phyloP scores from a whole-genome alignment of 2,329 filamentous ascomycete species.

The Aspergillus sp. region DNA sequence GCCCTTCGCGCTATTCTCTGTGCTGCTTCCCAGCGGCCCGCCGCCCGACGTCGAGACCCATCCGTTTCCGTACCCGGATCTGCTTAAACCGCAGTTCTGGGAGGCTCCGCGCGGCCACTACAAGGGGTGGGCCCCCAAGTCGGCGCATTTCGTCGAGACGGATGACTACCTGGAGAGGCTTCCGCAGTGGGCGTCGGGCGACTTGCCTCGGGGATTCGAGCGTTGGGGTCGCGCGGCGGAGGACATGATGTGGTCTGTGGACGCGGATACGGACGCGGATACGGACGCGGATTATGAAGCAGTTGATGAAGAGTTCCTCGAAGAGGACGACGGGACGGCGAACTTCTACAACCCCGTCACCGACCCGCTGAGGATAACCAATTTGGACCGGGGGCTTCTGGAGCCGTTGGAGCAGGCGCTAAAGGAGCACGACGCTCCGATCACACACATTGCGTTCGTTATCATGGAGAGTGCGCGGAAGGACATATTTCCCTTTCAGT shows the following conservation, averaged over 20 bases:
- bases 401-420: slow-evolving; percentile 16
- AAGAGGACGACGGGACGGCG: slow-evolving; percentile 1
- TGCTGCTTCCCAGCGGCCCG: slow-evolving; percentile 6
- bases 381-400: slow-evolving; percentile 18
- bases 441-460: slow-evolving; percentile 22
- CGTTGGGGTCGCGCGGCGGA: slow-evolving; percentile 11
- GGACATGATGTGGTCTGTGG: not conserved
- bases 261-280: not conserved
- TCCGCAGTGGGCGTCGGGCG: slow-evolving; percentile 15
- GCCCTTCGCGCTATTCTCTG: slow-evolving; percentile 17
- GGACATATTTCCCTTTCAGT: slow-evolving; percentile 22
- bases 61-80: slow-evolving; percentile 16
- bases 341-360: slow-evolving; percentile 18
- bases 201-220: slow-evolving; percentile 18
- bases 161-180: not conserved
- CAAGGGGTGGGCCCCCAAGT: slow-evolving; percentile 22
- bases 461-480: slow-evolving; percentile 25
- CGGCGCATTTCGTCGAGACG: slow-evolving; percentile 3
- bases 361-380: slow-evolving; percentile 23
- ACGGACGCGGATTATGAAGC: no score
- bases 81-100: slow-evolving; percentile 19
- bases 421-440: slow-evolving; percentile 14
- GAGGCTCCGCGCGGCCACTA: slow-evolving; percentile 16
- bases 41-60: slow-evolving; percentile 5
- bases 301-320: not conserved